Conservation (phyloP, 139 green algal species). For the Tetradesmus lagerheimii region DNA sequence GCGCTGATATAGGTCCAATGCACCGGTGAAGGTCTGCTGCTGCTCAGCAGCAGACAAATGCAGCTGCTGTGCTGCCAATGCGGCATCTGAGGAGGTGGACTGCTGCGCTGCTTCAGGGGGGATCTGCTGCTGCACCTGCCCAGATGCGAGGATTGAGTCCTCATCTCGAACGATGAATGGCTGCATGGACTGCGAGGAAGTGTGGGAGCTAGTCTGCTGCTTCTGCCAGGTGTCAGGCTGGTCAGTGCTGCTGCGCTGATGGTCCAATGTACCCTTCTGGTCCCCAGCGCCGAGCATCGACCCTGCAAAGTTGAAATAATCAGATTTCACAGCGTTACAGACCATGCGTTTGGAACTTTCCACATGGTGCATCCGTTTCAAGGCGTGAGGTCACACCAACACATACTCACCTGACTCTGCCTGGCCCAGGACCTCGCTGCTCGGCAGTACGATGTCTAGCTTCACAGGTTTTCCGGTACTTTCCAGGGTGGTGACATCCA, state of each 20-base stretch:
- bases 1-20: neutral
- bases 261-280: neutral
- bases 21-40: neutral
- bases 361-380: neutral
- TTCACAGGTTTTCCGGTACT: neutral
- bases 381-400: neutral
- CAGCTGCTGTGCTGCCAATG: neutral
- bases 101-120: neutral
- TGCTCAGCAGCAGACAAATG: neutral
- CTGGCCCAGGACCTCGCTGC: neutral
- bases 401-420: neutral
- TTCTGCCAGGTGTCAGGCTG: neutral
- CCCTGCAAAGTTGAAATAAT: neutral
- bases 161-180: neutral
- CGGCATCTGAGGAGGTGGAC: neutral
- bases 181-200: neutral
- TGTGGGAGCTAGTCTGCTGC: neutral
- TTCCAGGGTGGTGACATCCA: neutral
- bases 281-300: neutral
- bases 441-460: neutral
- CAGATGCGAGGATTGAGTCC: neutral
- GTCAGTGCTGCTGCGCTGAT: neutral
- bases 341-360: too few species aligned
- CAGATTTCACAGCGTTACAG: too few species aligned
- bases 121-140: neutral